A percentile compares a stretch with the other conserved stretches of the same genome.
These are phyloP conservation scores for Acanthochlamys bracteata DNA, from an alignment of 106 monocot species.

Conservation along the genomic window DNA sequence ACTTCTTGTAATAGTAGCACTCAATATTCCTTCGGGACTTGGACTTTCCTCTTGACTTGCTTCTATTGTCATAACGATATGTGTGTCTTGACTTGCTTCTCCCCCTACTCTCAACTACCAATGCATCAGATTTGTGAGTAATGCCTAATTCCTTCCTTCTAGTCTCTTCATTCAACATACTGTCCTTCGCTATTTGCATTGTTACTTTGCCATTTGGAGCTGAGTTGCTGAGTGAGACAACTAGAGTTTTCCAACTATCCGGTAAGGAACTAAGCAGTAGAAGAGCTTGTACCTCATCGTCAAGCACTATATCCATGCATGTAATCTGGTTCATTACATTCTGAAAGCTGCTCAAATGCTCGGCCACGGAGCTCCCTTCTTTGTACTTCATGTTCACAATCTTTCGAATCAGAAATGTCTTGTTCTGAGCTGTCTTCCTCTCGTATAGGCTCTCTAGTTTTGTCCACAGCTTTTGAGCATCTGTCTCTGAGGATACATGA, in stretches of 20 bases:
- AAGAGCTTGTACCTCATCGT: slow-evolving; percentile 4
- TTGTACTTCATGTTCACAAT: slow-evolving; percentile 3
- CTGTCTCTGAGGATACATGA: background rate
- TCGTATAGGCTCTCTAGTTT: background rate
- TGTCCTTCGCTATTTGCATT: background rate
- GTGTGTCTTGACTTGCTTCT: background rate
- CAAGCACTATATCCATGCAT: background rate
- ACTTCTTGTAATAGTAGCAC: slow-evolving; percentile 1
- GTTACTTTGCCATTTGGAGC: slow-evolving; percentile 1
- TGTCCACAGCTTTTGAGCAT: background rate
- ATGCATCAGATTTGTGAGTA: background rate
- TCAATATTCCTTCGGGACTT: background rate
- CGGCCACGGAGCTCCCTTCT: background rate
- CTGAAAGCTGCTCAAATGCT: background rate
- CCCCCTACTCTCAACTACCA: background rate
- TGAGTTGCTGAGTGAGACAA: background rate
- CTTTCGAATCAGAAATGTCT: background rate
- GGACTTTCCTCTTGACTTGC: background rate
- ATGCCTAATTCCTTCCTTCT: background rate
- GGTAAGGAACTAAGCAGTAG: slow-evolving; percentile 1
- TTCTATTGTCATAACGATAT: background rate
- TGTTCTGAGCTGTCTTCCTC: background rate
- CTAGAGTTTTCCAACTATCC: slow-evolving; percentile 1
- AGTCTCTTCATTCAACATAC: slow-evolving; percentile 4
- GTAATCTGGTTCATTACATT: background rate